Percentiles rank a stretch among this genome's conserved stretches.
Evolutionary conservation across 768 basidiomycete species (phyloP).

Genomic region (Mycena albidolilacea): DNA sequence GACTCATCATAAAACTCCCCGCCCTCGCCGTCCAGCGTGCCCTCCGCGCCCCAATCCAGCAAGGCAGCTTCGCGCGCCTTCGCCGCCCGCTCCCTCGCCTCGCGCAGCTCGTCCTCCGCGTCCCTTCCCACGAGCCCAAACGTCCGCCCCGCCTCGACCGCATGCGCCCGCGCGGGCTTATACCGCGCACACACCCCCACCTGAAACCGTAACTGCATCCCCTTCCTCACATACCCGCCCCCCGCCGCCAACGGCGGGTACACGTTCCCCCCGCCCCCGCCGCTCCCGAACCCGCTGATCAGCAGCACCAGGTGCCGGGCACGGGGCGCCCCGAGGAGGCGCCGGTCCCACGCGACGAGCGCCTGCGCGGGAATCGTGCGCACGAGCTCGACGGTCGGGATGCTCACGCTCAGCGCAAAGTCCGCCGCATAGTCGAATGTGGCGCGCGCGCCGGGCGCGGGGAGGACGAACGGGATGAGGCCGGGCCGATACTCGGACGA

Average conservation of each 20-base stretch:
- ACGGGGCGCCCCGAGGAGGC: conserved; percentile 63
- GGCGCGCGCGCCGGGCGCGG: not conserved
- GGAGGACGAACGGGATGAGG: conserved; percentile 52
- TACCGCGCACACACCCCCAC: conserved; percentile 74
- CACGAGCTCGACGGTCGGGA: conserved; percentile 68
- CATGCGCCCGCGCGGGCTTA: conserved; percentile 69
- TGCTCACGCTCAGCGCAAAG: conserved; percentile 62
- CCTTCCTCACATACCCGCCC: conserved; percentile 54
- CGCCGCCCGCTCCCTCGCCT: conserved; percentile 47
- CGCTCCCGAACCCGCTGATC: conserved; percentile 65
- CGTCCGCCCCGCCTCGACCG: conserved; percentile 62
- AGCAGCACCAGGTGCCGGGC: conserved; percentile 75
- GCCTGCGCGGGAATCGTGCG: conserved; percentile 72
- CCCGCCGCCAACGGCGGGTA: conserved; percentile 68
- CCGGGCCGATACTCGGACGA: conserved; percentile 69
- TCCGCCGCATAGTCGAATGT: not conserved
- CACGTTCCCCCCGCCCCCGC: conserved; percentile 29
- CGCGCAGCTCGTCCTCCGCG: conserved; percentile 56
- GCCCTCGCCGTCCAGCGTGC: not conserved
- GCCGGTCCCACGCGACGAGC: conserved; percentile 82
- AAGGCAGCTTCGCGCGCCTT: conserved; percentile 49
- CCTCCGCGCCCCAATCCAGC: conserved; percentile 7
- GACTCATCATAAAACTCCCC: not conserved
- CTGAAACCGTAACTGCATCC: conserved; percentile 65
- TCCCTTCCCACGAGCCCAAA: conserved; percentile 64